A percentile compares a stretch with the other conserved stretches of the same genome.
Conservation (phyloP, 2,329 filamentous ascomycete genomes). For the Clarireedia monteithiana region DNA sequence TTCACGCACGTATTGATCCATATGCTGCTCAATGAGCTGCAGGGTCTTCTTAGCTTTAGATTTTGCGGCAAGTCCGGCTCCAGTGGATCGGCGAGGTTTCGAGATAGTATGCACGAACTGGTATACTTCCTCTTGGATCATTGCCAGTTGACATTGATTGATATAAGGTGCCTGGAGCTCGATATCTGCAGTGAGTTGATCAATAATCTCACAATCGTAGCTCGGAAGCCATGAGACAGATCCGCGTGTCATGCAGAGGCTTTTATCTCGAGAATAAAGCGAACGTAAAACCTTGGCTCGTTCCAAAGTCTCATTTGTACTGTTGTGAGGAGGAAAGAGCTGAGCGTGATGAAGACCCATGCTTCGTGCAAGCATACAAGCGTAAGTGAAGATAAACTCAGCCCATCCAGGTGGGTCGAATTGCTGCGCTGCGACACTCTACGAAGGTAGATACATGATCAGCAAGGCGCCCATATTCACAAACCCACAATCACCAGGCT, state of each 20-base stretch:
- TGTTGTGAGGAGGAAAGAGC: slow-evolving; percentile 2
- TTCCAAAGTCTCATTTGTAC: not conserved
- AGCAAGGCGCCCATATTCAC: not conserved
- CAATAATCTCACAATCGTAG: slow-evolving; percentile 1
- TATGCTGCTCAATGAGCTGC: not conserved
- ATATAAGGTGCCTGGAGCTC: not conserved
- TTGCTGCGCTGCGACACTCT: slow-evolving; percentile 8
- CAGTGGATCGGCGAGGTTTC: not conserved
- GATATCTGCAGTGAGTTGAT: not conserved
- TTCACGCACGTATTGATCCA: not conserved
- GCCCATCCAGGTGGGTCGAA: slow-evolving; percentile 8
- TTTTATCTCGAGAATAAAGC: slow-evolving; percentile 5
- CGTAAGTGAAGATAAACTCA: slow-evolving; percentile 7
- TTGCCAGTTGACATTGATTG: not conserved
- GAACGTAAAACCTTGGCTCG: slow-evolving; percentile 5
- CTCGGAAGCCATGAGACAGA: slow-evolving; percentile 7
- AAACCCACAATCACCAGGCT: not conserved
- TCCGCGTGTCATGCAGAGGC: slow-evolving; percentile 7
- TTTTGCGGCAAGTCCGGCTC: too few relatives aligned
- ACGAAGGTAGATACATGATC: not conserved
- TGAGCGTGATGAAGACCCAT: slow-evolving; percentile 5
- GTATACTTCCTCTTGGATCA: not conserved
- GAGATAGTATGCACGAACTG: not conserved
- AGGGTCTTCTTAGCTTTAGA: not conserved
- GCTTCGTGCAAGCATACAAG: slow-evolving; percentile 6